These are phyloP conservation scores for Agarophyton chilense DNA, from an alignment of 23 red algal species.

Conservation along the genomic window DNA sequence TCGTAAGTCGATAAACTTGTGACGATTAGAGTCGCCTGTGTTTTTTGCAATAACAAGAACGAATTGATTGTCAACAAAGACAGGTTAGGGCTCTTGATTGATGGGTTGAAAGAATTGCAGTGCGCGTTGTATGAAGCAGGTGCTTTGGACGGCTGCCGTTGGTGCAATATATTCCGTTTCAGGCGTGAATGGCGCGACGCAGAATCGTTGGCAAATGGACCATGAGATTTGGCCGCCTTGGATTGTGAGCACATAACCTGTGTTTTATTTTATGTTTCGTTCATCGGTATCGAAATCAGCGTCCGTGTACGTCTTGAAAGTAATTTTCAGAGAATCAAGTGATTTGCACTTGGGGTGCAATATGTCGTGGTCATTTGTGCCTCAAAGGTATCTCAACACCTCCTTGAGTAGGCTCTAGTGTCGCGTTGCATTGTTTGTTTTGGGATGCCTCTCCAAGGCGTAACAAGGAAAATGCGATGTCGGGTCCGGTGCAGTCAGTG, in stretches of 20 bases:
- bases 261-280: neutral
- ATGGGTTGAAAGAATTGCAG: neutral
- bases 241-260: neutral
- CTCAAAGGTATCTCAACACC: too few relatives aligned
- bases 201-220: neutral
- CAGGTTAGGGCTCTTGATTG: too few relatives aligned
- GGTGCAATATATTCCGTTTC: conserved; percentile 18
- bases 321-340: neutral
- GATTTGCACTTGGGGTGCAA: neutral
- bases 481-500: neutral
- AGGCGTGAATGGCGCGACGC: neutral
- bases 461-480: neutral
- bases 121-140: neutral
- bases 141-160: neutral
- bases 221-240: neutral
- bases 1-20: conserved; percentile 43
- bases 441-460: neutral
- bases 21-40: conserved; percentile 22
- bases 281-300: conserved; percentile 18
- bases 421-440: neutral
- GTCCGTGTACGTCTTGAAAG: neutral
- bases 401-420: too few relatives aligned
- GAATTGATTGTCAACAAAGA: conserved; percentile 15
- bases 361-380: neutral
- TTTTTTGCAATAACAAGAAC: conserved; percentile 5